Evolutionary conservation across 2,329 filamentous ascomycete genomes (phyloP).

Genomic region (Bipolaris gigantea): DNA sequence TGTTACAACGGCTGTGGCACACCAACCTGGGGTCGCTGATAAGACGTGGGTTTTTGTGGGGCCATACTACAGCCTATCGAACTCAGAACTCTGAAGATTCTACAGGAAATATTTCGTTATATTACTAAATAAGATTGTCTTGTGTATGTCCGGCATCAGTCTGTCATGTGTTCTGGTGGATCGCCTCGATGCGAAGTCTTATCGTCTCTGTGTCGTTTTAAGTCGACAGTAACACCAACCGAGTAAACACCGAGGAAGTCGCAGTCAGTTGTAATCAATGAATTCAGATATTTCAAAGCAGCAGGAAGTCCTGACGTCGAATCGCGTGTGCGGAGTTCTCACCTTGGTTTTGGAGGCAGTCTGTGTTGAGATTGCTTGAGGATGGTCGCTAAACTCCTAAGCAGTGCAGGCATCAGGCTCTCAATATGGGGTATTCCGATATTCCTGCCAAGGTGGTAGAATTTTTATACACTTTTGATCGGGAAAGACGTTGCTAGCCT

Average conservation of each 20-base stretch:
- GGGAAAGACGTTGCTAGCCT: not conserved
- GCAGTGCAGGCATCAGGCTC: too few species aligned
- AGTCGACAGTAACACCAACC: too few species aligned
- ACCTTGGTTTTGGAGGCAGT: not conserved
- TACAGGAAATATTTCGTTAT: not conserved
- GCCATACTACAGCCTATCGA: not conserved
- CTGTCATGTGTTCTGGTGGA: too few species aligned
- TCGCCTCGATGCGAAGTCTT: not conserved
- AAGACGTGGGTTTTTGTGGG: slow-evolving; percentile 8
- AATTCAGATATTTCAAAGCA: not conserved
- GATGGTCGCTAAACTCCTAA: not conserved
- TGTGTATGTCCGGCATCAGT: not conserved
- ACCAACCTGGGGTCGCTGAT: slow-evolving; percentile 11
- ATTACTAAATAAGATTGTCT: not conserved
- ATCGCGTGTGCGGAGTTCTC: not conserved
- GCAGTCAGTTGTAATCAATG: not conserved
- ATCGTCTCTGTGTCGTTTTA: not conserved
- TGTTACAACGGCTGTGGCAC: not conserved
- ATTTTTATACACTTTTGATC: not conserved
- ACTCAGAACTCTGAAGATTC: not conserved
- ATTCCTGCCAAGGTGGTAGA: not conserved
- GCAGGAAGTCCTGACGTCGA: not conserved
- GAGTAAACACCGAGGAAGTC: not conserved
- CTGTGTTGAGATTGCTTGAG: not conserved
- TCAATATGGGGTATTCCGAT: not conserved